Evolutionary conservation across 495 filamentous ascomycete species (phyloP), one percentile per base, ranked within the genome.

Genomic region (Aspergillus avenaceus): DNA sequence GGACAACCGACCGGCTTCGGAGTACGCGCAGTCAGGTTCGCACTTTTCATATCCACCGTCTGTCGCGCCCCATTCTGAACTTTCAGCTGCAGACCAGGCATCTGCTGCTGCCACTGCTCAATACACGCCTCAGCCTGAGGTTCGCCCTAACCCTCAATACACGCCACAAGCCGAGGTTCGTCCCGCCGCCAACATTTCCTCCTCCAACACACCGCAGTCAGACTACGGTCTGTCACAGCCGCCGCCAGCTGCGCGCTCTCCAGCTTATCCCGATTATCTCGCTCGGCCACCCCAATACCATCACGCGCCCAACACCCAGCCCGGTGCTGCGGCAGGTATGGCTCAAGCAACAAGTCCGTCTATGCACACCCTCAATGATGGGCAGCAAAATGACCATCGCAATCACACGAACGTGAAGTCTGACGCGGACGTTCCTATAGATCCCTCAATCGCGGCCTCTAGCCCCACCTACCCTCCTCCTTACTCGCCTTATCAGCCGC

Each of bases 1-100:
- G 84, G 93, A 96, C 87, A 88, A 91, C 81, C 87, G 88, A 81
- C 83, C 86, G 79, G 81, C 87, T 66, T 75, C 88, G 78, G 90
- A 95, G 73, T 96, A 91, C 78, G 83, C 89, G 87, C 91, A 96
- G 85, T 85, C 90, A 95, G 92, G 91, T 96, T 95, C 88, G 91
- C 84, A 81, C 73, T 84, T 84, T 84, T 86, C 83, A 77, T 84
- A 83, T 79, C 79, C 84, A 76, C 76, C 81, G 61, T 77, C 79
- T 69, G 74, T 77, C 73, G 82, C 82, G 76, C 74, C 76, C 61
- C 79, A 82, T 70, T 89, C 89, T 90, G 84, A 91, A 85, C 80
- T 76, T 60, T 80, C 81, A 64, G 74, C 84, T 72, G 82, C 84
- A 93, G 90, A 93, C 84, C 86, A 85, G 74, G 78, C 82, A 64